Evolutionary conservation across 306 rosid species (phyloP), one percentile per base, ranked within the genome.

Genomic region (Rosa persica): DNA sequence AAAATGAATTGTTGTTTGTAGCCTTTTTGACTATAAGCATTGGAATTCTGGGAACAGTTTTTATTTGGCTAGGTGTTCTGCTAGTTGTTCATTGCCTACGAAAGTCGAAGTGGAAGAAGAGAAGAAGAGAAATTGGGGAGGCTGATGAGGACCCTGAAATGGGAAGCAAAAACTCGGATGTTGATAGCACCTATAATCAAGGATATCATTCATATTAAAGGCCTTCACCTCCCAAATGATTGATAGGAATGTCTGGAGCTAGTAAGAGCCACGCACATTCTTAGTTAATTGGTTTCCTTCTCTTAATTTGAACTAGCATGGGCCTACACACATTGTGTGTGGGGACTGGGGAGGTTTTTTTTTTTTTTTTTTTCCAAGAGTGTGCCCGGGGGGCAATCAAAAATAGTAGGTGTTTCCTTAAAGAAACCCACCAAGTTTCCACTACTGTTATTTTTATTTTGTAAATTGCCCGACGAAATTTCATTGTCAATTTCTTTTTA

Each of bases 171-270:
- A 90, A 86, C 77, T 93, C 97, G 12, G 96, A 93, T 80, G 65
- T 90, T 74, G 90, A 86, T 76, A 82, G 90, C 88, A 71, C 88
- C 72, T 86, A 25, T 74, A 13, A 30, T 7, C 83, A 75, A 46
- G 97, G 97, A 40, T 93, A 85, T 57, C 90, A 89, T 75, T 93
- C 96, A 51, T 93, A 85, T 65, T 91, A 84, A 86, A 52, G 46
- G 43, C 51, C 34, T 70, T 25, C 60, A 16, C 34, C 49, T 67
- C 15, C 4, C 3, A 17, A 58, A 9, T 3, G 65, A 23, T 55
- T 6, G 25, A 5, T 49, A 4, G 55, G 36, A 30, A 30, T 30
- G 36, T 30, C 36, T n/a, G n/a, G n/a, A n/a, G n/a, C n/a, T n/a
- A n/a, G n/a, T n/a, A n/a, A n/a, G n/a, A n/a, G n/a, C n/a, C n/a